Evolutionary conservation across 1,284 basidiomycete genomes (phyloP).

Genomic region (Vanrija humicola): DNA sequence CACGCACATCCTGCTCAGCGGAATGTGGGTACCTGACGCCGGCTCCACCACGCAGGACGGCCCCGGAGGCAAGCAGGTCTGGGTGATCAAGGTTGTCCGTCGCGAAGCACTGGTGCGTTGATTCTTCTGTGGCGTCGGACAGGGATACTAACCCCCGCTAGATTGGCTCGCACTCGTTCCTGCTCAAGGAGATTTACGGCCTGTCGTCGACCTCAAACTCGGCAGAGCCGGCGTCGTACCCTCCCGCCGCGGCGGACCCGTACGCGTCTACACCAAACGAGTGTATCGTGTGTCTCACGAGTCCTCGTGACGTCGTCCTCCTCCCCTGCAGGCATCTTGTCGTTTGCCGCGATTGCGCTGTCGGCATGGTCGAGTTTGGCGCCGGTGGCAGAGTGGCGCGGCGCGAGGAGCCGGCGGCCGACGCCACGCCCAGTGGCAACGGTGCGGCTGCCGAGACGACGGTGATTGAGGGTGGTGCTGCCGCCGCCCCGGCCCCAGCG

Average conservation of each 20-base stretch:
- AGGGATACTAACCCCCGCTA: background rate
- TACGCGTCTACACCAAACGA: conserved; percentile 77
- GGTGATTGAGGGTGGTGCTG: conserved; percentile 12
- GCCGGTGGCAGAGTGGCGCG: conserved; percentile 77
- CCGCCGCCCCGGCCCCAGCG: conserved; percentile 45
- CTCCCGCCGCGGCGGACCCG: conserved; percentile 52
- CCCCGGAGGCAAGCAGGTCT: conserved; percentile 57
- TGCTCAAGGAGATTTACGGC: conserved; percentile 87
- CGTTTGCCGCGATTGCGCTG: conserved; percentile 82
- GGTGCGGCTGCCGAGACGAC: conserved; percentile 24
- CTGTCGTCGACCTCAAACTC: conserved; percentile 53
- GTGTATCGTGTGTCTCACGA: conserved; percentile 79
- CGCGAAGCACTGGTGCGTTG: conserved; percentile 63
- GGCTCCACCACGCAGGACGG: conserved; percentile 13
- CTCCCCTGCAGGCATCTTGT: conserved; percentile 85
- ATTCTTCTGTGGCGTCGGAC: conserved; percentile 11
- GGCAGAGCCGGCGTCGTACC: conserved; percentile 53
- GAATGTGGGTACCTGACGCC: conserved; percentile 56
- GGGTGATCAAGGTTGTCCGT: conserved; percentile 84
- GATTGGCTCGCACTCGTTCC: conserved; percentile 86
- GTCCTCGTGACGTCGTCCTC: conserved; percentile 80
- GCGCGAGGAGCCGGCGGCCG: conserved; percentile 35
- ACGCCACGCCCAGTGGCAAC: conserved; percentile 8
- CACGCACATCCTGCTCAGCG: conserved; percentile 78
- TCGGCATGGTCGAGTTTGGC: conserved; percentile 92